Evolutionary conservation across 1,139 yeast genomes (phyloP).

Genomic region (Wickerhamomyces sp.): DNA sequence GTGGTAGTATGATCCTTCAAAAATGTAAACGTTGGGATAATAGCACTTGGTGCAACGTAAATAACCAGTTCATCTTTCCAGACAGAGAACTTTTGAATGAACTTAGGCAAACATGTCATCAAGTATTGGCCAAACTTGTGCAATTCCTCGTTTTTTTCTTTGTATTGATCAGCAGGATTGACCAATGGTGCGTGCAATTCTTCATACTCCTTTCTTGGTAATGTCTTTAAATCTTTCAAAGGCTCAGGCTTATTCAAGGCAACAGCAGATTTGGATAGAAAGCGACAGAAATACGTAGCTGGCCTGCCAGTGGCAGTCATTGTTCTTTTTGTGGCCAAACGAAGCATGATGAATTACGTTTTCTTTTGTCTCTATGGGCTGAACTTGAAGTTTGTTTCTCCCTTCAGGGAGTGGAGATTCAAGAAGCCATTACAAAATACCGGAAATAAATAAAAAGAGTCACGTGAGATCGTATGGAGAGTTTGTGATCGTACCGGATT

Average conservation of each 20-base stretch:
- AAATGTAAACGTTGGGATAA: slow-evolving; percentile 65
- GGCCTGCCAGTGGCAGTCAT: not conserved
- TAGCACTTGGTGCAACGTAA: slow-evolving; percentile 71
- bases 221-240: slow-evolving; percentile 13
- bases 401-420: too few relatives aligned
- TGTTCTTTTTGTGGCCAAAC: not conserved
- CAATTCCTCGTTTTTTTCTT: slow-evolving; percentile 64
- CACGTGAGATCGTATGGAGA: too few relatives aligned
- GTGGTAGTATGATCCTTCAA: slow-evolving; percentile 76
- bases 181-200: slow-evolving; percentile 54
- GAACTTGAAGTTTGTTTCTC: too few relatives aligned
- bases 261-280: not conserved
- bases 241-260: slow-evolving; percentile 5
- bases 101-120: slow-evolving; percentile 77
- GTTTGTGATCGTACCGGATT: too few relatives aligned
- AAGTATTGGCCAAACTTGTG: slow-evolving; percentile 81
- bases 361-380: too few relatives aligned
- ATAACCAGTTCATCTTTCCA: slow-evolving; percentile 88
- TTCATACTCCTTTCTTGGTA: slow-evolving; percentile 23
- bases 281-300: not conserved
- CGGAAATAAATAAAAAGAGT: too few relatives aligned
- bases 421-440: too few relatives aligned
- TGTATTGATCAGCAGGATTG: slow-evolving; percentile 76
- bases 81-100: slow-evolving; percentile 76
- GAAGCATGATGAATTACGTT: not conserved